Conservation (phyloP, 306 rosid species). For the Quercus agrifolia region DNA sequence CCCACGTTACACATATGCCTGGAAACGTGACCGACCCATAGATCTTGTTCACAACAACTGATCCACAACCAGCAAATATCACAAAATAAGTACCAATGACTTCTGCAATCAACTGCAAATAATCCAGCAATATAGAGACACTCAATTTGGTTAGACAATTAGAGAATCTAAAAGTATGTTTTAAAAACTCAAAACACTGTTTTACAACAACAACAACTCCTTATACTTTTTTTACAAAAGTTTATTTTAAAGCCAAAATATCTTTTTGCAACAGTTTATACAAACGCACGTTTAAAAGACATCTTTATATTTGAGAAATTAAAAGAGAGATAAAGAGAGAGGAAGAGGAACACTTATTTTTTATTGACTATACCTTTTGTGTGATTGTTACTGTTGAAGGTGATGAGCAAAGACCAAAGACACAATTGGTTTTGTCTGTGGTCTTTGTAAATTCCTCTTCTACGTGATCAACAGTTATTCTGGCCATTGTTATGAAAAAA, state of each 20-base stretch:
- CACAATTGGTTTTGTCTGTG: neutral
- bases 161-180: no score
- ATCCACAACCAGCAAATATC: constrained; percentile 35
- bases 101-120: constrained; percentile 34
- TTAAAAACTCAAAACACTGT: no score
- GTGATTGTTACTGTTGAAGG: neutral
- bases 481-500: constrained; percentile 12
- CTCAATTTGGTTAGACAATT: no score
- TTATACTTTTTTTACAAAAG: no score
- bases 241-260: no score
- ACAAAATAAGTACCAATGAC: constrained; percentile 34
- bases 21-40: constrained; percentile 31
- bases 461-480: neutral
- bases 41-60: constrained; percentile 31
- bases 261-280: no score
- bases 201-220: no score
- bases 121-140: no score
- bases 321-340: neutral
- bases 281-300: no score
- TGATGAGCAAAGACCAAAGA: constrained; percentile 7
- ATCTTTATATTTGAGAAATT: no score
- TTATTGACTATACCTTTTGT: constrained; percentile 21
- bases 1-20: constrained; percentile 36
- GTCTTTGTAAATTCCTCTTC: constrained; percentile 9
- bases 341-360: neutral